A percentile compares a stretch with the other conserved stretches of the same genome.
Conservation (phyloP, 2,329 filamentous ascomycete genomes). For the Teratosphaeria pseudoeucalypti region DNA sequence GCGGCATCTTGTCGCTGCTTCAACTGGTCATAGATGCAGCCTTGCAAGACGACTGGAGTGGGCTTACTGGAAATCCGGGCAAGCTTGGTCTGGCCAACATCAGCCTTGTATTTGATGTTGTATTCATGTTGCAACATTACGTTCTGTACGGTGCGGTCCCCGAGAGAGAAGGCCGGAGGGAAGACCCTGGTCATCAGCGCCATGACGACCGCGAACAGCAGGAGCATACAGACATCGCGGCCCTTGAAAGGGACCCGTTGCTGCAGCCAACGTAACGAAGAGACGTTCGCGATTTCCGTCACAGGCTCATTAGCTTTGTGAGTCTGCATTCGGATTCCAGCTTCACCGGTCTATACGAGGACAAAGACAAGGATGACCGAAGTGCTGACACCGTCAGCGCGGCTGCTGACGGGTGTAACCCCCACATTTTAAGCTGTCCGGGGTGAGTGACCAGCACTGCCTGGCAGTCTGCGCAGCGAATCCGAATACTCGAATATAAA, state of each 20-base stretch:
- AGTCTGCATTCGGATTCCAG: background rate
- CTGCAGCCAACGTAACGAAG: background rate
- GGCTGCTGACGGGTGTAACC: background rate
- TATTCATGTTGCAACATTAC: slow-evolving; percentile 87
- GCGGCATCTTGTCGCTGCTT: slow-evolving; percentile 68
- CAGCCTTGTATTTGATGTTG: slow-evolving; percentile 71
- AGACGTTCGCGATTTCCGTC: background rate
- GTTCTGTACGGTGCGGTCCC: slow-evolving; percentile 51
- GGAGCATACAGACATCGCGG: background rate
- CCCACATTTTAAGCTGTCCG: background rate
- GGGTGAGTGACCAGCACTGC: background rate
- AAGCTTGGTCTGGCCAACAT: slow-evolving; percentile 83
- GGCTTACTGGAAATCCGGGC: slow-evolving; percentile 80
- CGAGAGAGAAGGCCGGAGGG: slow-evolving; percentile 3
- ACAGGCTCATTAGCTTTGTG: background rate
- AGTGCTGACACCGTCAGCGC: background rate
- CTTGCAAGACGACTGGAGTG: slow-evolving; percentile 77
- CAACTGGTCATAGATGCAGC: slow-evolving; percentile 81
- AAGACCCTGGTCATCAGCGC: background rate
- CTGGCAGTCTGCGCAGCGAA: background rate
- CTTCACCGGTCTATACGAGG: background rate
- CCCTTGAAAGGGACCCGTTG: background rate
- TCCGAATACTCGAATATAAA: background rate
- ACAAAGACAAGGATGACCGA: background rate
- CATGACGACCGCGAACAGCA: background rate